Percentiles rank a stretch among this genome's conserved stretches.
Conservation (phyloP, 1,284 basidiomycete species). For the Apiotrichum sp. region DNA sequence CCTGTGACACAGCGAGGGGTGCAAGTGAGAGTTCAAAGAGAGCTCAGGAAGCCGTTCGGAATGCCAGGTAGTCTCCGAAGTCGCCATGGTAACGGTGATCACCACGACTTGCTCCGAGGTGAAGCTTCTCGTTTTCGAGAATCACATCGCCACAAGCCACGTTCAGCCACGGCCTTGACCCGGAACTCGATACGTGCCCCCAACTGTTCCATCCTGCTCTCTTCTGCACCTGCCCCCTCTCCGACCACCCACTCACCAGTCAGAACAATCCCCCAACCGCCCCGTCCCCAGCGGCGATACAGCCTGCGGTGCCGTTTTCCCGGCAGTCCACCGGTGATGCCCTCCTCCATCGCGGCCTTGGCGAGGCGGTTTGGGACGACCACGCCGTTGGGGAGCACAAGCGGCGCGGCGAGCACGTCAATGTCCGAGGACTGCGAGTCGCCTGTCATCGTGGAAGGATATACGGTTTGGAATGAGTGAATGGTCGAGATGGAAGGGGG, state of each 20-base stretch:
- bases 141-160: too few species aligned
- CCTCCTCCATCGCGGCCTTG: constrained; percentile 77
- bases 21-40: background rate
- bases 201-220: too few species aligned
- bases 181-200: too few species aligned
- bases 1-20: background rate
- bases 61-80: too few species aligned
- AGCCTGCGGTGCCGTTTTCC: constrained; percentile 59
- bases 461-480: background rate
- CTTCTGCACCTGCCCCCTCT: too few species aligned
- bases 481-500: background rate
- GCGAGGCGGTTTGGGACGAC: constrained; percentile 50
- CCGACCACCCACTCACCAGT: constrained; percentile 52
- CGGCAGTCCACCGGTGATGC: constrained; percentile 67
- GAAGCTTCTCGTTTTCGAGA: too few species aligned
- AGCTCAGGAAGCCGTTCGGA: background rate
- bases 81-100: too few species aligned
- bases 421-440: constrained; percentile 18
- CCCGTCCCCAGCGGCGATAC: constrained; percentile 69
- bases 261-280: constrained; percentile 81
- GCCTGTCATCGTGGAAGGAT: background rate
- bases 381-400: constrained; percentile 56
- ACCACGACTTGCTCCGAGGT: too few species aligned
- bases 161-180: too few species aligned
- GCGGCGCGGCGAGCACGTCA: constrained; percentile 47